phyloP scores from a whole-genome alignment of 2,329 filamentous ascomycete genomes.

The Tolypocladium album region DNA sequence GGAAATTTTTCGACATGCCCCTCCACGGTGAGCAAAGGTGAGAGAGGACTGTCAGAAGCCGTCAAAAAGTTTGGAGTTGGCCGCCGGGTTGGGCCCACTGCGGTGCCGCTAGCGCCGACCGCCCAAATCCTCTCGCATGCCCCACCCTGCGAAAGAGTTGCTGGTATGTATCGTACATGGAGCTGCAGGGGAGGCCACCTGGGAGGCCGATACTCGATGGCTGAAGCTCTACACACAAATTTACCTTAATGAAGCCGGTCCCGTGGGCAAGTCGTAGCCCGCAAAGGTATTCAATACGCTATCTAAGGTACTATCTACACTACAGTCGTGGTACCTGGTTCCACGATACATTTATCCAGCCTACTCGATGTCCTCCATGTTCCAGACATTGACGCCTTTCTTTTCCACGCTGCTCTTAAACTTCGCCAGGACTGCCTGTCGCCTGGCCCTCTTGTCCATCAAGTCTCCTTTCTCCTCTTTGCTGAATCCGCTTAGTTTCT shows the following conservation, averaged over 20 bases:
- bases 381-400: constrained; percentile 38
- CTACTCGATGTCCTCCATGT: constrained; percentile 37
- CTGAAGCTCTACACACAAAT: too few species aligned
- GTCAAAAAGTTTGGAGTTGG: not conserved
- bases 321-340: not conserved
- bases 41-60: not conserved
- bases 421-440: constrained; percentile 41
- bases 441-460: constrained; percentile 40
- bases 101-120: not conserved
- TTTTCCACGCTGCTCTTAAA: constrained; percentile 38
- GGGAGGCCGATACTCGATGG: too few species aligned
- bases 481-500: constrained; percentile 52
- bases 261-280: too few species aligned
- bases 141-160: too few species aligned
- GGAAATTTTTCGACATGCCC: constrained; percentile 3
- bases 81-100: not conserved
- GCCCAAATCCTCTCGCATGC: not conserved
- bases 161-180: too few species aligned
- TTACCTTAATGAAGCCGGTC: too few species aligned
- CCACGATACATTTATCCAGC: not conserved
- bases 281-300: not conserved
- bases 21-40: not conserved
- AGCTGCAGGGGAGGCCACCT: too few species aligned
- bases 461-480: constrained; percentile 46
- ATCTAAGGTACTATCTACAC: not conserved